A percentile compares a stretch with the other conserved stretches of the same genome.
Conservation (phyloP, 2,329 filamentous ascomycete genomes). For the Aureobasidium sp. region DNA sequence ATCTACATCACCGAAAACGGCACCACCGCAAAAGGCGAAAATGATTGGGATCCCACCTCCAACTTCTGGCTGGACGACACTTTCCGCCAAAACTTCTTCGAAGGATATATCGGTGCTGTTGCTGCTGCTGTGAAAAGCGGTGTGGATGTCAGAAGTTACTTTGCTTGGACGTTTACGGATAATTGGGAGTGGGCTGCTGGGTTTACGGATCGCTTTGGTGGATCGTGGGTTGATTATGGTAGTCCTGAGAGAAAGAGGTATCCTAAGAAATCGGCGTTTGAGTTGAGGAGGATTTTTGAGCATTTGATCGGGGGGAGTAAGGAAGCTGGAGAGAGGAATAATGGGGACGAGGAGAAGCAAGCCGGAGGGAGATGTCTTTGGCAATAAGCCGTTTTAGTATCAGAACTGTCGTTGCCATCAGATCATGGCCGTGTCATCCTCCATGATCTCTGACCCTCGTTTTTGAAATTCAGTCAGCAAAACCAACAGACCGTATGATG, state of each 20-base stretch:
- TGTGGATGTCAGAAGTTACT: constrained; percentile 69
- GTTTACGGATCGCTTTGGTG: constrained; percentile 32
- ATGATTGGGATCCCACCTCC: constrained; percentile 55
- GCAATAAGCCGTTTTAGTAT: too few species aligned
- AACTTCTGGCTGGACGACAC: constrained; percentile 55
- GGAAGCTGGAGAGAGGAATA: too few species aligned
- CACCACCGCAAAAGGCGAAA: constrained; percentile 65
- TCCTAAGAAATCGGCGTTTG: constrained; percentile 23
- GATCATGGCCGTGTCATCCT: too few species aligned
- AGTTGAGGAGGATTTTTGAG: not conserved
- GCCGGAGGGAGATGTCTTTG: too few species aligned
- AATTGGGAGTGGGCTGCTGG: constrained; percentile 39
- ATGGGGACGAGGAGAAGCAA: too few species aligned
- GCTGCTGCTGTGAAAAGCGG: constrained; percentile 65
- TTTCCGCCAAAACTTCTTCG: constrained; percentile 72
- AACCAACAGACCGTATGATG: too few species aligned
- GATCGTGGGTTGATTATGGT: constrained; percentile 34
- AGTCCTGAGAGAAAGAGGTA: constrained; percentile 30
- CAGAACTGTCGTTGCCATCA: too few species aligned
- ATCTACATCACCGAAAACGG: constrained; percentile 90
- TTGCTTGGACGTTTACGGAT: constrained; percentile 83
- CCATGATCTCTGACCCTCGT: too few species aligned
- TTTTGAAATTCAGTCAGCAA: too few species aligned
- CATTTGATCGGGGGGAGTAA: not conserved
- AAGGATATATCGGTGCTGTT: constrained; percentile 67